phyloP scores from a whole-genome alignment of 768 basidiomycete species.

The Kwoniella dendrophila region DNA sequence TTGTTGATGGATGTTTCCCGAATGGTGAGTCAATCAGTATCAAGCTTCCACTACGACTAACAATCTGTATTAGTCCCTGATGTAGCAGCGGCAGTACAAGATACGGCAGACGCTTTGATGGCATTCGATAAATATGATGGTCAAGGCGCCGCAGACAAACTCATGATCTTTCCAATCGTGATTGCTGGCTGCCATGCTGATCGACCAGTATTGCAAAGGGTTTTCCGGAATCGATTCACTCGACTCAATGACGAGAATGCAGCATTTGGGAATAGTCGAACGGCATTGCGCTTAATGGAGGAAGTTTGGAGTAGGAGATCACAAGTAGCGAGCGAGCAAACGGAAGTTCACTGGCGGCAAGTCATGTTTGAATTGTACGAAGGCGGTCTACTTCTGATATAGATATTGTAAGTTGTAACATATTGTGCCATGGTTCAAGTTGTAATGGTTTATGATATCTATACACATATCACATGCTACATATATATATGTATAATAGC shows the following conservation, averaged over 20 bases:
- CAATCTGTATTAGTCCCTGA: slow-evolving; percentile 16
- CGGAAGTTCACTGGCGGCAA: background rate
- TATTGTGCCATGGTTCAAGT: background rate
- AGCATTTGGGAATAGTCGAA: slow-evolving; percentile 21
- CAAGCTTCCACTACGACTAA: background rate
- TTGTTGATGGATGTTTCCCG: slow-evolving; percentile 22
- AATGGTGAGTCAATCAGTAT: slow-evolving; percentile 14
- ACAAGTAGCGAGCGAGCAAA: background rate
- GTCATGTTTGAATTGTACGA: slow-evolving; percentile 15
- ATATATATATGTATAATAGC: no score
- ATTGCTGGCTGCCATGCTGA: slow-evolving; percentile 29
- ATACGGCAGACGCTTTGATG: slow-evolving; percentile 9
- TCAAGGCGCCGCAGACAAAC: slow-evolving; percentile 10
- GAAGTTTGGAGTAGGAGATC: slow-evolving; percentile 25
- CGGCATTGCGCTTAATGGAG: slow-evolving; percentile 26
- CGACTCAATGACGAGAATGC: slow-evolving; percentile 15
- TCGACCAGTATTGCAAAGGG: background rate
- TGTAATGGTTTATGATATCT: background rate
- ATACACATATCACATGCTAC: background rate
- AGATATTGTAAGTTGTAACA: background rate
- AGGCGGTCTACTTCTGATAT: background rate
- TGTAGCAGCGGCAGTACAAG: slow-evolving; percentile 20
- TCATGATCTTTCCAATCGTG: slow-evolving; percentile 24
- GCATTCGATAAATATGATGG: slow-evolving; percentile 5
- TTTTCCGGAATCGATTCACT: slow-evolving; percentile 14